A percentile compares a stretch with the other conserved stretches of the same genome.
phyloP scores from a whole-genome alignment of 73 alveolate species.

The Diophrys appendiculata region DNA sequence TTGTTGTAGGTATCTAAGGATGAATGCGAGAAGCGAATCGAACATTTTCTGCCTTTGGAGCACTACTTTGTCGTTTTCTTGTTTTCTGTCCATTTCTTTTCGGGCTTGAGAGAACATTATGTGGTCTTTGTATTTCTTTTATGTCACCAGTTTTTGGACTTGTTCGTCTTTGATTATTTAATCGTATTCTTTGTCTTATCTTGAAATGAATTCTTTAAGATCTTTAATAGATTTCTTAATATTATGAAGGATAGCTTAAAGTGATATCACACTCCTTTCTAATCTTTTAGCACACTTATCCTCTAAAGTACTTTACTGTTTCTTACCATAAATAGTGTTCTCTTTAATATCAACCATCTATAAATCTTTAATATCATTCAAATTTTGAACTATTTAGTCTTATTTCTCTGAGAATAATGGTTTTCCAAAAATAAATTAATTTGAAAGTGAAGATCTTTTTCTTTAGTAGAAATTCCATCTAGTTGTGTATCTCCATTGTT shows the following conservation, averaged over 20 bases:
- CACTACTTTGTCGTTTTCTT: slow-evolving; percentile 34
- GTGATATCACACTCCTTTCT: not conserved
- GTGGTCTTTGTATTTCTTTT: slow-evolving; percentile 50
- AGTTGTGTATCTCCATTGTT: slow-evolving; percentile 60
- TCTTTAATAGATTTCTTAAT: slow-evolving; percentile 3
- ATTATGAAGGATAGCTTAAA: slow-evolving; percentile 7
- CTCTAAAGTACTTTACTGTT: slow-evolving; percentile 53
- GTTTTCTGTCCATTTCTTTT: slow-evolving; percentile 29
- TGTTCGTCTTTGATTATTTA: slow-evolving; percentile 35
- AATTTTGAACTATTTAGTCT: not conserved
- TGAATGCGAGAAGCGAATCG: slow-evolving; percentile 25
- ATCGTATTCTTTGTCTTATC: slow-evolving; percentile 42
- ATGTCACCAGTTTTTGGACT: slow-evolving; percentile 37
- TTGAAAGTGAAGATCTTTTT: slow-evolving; percentile 35
- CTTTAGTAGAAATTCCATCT: slow-evolving; percentile 46
- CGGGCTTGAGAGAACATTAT: slow-evolving; percentile 58
- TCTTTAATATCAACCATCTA: slow-evolving; percentile 53
- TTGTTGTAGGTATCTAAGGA: slow-evolving; percentile 17
- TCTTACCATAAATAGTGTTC: slow-evolving; percentile 51
- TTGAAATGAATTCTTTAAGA: slow-evolving; percentile 30
- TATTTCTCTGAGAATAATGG: slow-evolving; percentile 52
- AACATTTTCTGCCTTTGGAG: slow-evolving; percentile 41
- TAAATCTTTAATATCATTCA: slow-evolving; percentile 33
- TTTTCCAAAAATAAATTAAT: slow-evolving; percentile 36
- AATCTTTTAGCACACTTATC: slow-evolving; percentile 3